phyloP scores from a whole-genome alignment of 1,139 yeast species.

The Kluyveromyces sp. region DNA sequence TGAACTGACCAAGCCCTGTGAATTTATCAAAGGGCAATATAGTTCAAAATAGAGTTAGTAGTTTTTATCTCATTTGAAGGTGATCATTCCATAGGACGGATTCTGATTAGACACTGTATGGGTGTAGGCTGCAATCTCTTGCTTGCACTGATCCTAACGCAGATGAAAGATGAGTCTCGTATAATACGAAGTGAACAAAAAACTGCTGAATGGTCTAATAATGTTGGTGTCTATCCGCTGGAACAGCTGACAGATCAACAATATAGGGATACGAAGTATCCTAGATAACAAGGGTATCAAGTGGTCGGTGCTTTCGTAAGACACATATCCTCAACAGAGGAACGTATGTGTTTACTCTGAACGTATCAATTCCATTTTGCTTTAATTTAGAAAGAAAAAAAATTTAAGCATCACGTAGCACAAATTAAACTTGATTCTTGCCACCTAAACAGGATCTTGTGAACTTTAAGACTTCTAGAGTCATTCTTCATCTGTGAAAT shows the following conservation, averaged over 20 bases:
- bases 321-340: conserved; percentile 4
- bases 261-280: neutral
- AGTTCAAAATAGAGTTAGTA: too few relatives aligned
- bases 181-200: neutral
- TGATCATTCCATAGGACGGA: too few relatives aligned
- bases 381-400: neutral
- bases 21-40: too few relatives aligned
- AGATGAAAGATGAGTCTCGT: neutral
- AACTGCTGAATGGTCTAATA: neutral
- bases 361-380: neutral
- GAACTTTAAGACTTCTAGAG: neutral
- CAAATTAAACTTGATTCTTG: conserved; percentile 5
- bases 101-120: too few relatives aligned
- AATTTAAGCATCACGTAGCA: neutral
- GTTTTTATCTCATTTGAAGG: too few relatives aligned
- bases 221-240: conserved; percentile 1
- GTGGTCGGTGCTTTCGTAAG: conserved; percentile 6
- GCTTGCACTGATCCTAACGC: neutral
- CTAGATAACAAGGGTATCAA: conserved; percentile 3
- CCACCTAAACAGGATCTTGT: neutral
- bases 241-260: neutral
- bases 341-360: conserved; percentile 2
- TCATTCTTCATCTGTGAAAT: neutral
- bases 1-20: too few relatives aligned
- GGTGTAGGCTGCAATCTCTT: too few relatives aligned